phyloP scores from a whole-genome alignment of 73 alveolate genomes.

The Blepharisma japonicum region DNA sequence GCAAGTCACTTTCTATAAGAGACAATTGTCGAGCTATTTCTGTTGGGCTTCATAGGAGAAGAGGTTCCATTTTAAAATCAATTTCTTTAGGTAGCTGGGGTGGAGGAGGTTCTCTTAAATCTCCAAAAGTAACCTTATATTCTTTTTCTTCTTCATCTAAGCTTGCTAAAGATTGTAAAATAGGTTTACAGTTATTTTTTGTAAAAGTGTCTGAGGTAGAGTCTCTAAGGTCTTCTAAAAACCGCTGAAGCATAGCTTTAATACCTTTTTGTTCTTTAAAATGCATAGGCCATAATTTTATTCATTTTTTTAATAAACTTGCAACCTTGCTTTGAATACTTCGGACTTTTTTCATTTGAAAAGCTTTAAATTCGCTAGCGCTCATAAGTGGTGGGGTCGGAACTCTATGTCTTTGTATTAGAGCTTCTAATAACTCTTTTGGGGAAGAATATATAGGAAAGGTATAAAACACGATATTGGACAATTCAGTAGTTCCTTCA shows the following conservation, averaged over 20 bases:
- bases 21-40: conserved; percentile 13
- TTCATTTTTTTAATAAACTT: conserved; percentile 22
- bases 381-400: conserved; percentile 2
- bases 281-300: conserved; percentile 26
- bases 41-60: conserved; percentile 25
- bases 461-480: conserved; percentile 2
- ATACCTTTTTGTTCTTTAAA: not conserved
- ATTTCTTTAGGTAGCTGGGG: conserved; percentile 17
- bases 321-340: conserved; percentile 25
- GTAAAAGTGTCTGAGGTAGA: not conserved
- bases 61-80: conserved; percentile 16
- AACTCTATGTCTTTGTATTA: conserved; percentile 5
- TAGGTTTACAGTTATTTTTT: conserved; percentile 2
- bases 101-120: not conserved
- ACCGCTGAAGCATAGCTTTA: conserved; percentile 12
- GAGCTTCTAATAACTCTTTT: conserved; percentile 22
- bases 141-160: conserved; percentile 21
- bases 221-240: conserved; percentile 6
- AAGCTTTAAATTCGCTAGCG: not conserved
- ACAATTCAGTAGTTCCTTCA: not conserved
- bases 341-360: conserved; percentile 2
- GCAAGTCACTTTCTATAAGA: conserved; percentile 1
- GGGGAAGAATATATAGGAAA: conserved; percentile 23
- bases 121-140: not conserved
- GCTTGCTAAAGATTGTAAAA: not conserved